Evolutionary conservation across 208 protist genomes (phyloP), one percentile per base, ranked within the genome.

Genomic region (Spironucleus salmonicida): DNA sequence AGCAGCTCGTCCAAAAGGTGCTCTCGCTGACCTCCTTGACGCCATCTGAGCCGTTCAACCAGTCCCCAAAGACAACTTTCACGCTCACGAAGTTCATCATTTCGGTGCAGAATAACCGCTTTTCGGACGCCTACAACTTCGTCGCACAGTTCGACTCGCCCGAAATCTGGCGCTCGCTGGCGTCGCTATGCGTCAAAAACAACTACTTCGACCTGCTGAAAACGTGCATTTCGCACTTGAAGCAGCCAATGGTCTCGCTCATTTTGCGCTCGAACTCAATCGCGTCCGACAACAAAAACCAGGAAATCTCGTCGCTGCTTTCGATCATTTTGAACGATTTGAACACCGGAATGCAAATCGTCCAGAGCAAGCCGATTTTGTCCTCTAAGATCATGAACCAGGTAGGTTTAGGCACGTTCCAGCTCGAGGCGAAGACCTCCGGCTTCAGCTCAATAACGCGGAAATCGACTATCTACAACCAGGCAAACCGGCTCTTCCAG

Each of bases 91-190:
- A 71, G n/a, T 71, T 71, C 64, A 71, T 45, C 4, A 49, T 71
- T 11, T 11, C 30, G 4, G 38, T 35, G 7, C 9, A n/a, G 11
- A 71, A 71, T 45, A 38, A 38, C 15, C 7, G 38, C 4, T 32
- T 71, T 26, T 9, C 7, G 2, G 64, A 71, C 9, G 64, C 64
- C 4, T 71, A 71, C 45, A 23, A 9, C 34, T 45, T 32, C 34
- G 64, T 71, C 11, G 7, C 38, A 38, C 9, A 30, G 19, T 42
- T 11, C 38, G 64, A 71, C 4, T 42, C 26, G 4, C 19, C n/a
- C 15, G 30, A 71, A n/a, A 38, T 71, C 4, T 71, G 64, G 64
- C 64, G 64, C n/a, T 71, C 64, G 2, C 45, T 71, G 38, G 64
- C 64, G 7, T 45, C 40, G 2, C 34, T 71, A n/a, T 71, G 64